These are phyloP conservation scores for Lichina pygmaea DNA, from an alignment of 495 filamentous ascomycete species.

Conservation along the genomic window DNA sequence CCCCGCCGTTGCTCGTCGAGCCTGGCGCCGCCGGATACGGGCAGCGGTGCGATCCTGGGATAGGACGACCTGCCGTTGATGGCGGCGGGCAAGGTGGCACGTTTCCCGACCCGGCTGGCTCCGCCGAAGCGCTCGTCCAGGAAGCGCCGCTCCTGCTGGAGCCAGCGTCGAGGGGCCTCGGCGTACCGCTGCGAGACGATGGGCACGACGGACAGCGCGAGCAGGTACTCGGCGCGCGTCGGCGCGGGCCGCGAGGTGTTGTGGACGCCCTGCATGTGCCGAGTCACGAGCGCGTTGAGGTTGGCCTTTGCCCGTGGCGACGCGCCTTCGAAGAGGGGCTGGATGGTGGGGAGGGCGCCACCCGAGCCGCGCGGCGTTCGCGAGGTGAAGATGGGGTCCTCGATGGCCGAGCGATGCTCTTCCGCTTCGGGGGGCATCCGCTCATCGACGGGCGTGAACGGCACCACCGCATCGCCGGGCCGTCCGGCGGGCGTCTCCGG, in stretches of 20 bases:
- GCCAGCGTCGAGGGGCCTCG: constrained; percentile 29
- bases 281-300: not conserved
- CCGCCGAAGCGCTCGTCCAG: constrained; percentile 25
- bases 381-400: too few species aligned
- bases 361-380: too few species aligned
- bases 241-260: constrained; percentile 11
- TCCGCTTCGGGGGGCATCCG: too few species aligned
- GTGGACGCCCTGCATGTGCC: not conserved
- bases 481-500: too few species aligned
- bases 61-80: not conserved
- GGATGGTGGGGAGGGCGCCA: too few species aligned
- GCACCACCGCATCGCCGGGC: too few species aligned
- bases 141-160: constrained; percentile 32
- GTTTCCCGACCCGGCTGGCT: constrained; percentile 10
- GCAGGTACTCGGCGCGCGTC: constrained; percentile 37
- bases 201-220: constrained; percentile 39
- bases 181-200: constrained; percentile 30
- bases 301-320: too few species aligned
- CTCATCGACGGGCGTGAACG: too few species aligned
- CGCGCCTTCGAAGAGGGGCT: too few species aligned
- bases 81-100: constrained; percentile 7
- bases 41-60: constrained; percentile 9
- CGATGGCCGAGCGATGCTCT: too few species aligned
- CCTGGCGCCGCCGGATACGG: constrained; percentile 4
- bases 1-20: constrained; percentile 10